phyloP scores from a whole-genome alignment of 2,329 filamentous ascomycete species.

The Herpotrichia juniperi region DNA sequence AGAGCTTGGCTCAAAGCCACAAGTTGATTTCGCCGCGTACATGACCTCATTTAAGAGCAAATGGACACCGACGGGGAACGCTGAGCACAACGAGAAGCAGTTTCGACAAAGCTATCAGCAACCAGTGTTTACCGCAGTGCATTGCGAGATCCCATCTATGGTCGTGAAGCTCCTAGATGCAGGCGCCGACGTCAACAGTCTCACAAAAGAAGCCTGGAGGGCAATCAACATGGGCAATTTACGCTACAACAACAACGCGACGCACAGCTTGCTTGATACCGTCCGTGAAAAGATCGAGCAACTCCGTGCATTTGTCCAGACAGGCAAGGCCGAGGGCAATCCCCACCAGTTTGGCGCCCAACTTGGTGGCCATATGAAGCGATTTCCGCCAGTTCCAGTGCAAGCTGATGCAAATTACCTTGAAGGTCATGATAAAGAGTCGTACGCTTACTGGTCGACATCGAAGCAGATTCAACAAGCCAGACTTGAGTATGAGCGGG shows the following conservation, averaged over 20 bases:
- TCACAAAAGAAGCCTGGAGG: constrained; percentile 52
- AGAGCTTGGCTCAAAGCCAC: too few species aligned
- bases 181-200: constrained; percentile 69
- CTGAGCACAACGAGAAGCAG: too few species aligned
- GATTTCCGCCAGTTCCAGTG: too few species aligned
- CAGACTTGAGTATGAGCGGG: constrained; percentile 42
- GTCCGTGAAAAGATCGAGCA: constrained; percentile 60
- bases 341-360: too few species aligned
- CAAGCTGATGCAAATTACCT: constrained; percentile 58
- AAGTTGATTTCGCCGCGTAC: too few species aligned
- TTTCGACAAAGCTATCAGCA: too few species aligned
- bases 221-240: constrained; percentile 35
- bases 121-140: constrained; percentile 68
- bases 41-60: too few species aligned
- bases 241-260: too few species aligned
- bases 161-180: constrained; percentile 65
- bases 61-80: too few species aligned
- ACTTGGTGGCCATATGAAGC: too few species aligned
- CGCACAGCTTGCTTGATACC: constrained; percentile 64
- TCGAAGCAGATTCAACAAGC: constrained; percentile 47
- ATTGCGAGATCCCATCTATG: constrained; percentile 57
- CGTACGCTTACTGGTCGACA: constrained; percentile 66
- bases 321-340: constrained; percentile 26
- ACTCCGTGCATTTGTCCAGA: constrained; percentile 53
- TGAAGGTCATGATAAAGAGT: constrained; percentile 55